These are phyloP conservation scores for Aphanomyces astaci DNA, from an alignment of 352 stramenopile genomes.

Conservation along the genomic window DNA sequence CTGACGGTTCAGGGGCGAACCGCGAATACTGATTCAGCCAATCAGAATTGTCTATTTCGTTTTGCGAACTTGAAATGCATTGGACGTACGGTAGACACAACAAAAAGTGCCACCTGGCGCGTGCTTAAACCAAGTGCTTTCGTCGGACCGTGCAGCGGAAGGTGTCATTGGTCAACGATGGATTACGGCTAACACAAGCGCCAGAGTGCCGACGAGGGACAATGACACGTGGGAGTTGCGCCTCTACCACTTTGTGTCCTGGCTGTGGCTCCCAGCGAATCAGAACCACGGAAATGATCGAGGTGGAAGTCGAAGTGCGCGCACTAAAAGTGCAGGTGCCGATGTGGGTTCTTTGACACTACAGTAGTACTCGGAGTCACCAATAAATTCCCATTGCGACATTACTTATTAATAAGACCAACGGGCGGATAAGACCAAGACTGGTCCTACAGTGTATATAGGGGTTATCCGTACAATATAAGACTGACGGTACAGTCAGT, in stretches of 20 bases:
- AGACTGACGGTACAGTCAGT: too few species aligned
- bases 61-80: not conserved
- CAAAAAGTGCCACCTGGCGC: not conserved
- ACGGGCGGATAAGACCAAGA: too few species aligned
- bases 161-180: not conserved
- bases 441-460: too few species aligned
- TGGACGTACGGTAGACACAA: not conserved
- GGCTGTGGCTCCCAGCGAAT: not conserved
- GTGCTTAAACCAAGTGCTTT: not conserved
- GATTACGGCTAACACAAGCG: too few species aligned
- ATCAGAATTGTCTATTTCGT: not conserved
- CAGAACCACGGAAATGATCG: not conserved
- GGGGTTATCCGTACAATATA: too few species aligned
- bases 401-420: too few species aligned
- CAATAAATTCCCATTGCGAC: too few species aligned
- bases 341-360: too few species aligned
- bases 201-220: too few species aligned
- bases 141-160: not conserved
- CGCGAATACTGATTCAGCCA: not conserved
- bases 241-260: not conserved
- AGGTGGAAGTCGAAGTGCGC: not conserved
- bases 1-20: too few species aligned
- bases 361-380: too few species aligned
- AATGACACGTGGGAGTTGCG: not conserved
- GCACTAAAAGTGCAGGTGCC: not conserved